Percentiles rank a stretch among this genome's conserved stretches.
These are phyloP conservation scores for Chenopodium quinoa DNA, from an alignment of 148 eudicot species.

Conservation along the genomic window DNA sequence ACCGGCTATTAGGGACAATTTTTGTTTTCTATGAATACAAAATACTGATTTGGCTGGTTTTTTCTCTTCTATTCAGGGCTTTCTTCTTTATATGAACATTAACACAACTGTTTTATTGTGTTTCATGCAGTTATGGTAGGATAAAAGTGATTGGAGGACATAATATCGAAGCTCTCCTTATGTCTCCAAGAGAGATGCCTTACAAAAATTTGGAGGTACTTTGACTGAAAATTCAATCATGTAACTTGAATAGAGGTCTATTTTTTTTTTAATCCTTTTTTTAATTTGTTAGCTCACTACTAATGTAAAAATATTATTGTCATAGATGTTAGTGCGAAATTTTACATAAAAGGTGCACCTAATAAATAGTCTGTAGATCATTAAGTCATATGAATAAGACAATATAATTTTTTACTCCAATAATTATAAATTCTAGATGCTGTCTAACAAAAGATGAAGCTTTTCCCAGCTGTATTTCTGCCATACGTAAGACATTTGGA, in stretches of 20 bases:
- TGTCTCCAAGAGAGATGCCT: constrained; percentile 56
- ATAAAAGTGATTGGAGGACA: constrained; percentile 72
- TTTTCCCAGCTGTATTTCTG: not conserved
- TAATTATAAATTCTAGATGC: not conserved
- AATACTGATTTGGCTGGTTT: not conserved
- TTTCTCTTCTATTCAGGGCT: too few relatives aligned
- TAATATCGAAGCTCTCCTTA: constrained; percentile 61
- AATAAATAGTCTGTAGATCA: not conserved
- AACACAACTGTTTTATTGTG: constrained; percentile 13
- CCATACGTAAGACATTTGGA: not conserved
- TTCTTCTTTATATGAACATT: not conserved
- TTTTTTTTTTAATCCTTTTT: not conserved
- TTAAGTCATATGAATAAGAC: not conserved
- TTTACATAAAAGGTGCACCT: not conserved
- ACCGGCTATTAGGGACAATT: not conserved
- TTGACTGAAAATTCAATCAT: not conserved
- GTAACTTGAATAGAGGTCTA: not conserved
- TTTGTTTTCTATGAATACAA: too few relatives aligned
- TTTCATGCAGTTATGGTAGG: constrained; percentile 62
- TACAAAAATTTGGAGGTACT: constrained; percentile 70
- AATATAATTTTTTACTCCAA: not conserved
- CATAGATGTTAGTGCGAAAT: not conserved
- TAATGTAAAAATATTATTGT: not conserved
- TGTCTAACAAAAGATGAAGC: not conserved
- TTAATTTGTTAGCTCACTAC: not conserved